Evolutionary conservation across 768 basidiomycete genomes (phyloP).

Genomic region (Fomitopsis serialis): DNA sequence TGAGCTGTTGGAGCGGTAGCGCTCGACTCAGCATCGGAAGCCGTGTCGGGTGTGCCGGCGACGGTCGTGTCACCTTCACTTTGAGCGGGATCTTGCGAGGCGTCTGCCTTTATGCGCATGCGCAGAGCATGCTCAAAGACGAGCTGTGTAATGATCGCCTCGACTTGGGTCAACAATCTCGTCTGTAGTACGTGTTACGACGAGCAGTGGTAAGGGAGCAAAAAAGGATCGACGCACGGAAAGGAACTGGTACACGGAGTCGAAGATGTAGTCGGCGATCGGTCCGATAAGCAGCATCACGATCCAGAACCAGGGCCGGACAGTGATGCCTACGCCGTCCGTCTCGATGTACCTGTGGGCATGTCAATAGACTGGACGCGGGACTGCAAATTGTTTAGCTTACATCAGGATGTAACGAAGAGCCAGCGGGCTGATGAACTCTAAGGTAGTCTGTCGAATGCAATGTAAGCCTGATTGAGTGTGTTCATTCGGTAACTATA

Average conservation of each 20-base stretch:
- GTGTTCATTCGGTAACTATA: too few species aligned
- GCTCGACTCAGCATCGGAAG: constrained; percentile 14
- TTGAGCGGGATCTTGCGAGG: constrained; percentile 11
- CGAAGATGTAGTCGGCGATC: constrained; percentile 36
- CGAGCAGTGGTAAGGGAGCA: too few species aligned
- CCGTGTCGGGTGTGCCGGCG: constrained; percentile 21
- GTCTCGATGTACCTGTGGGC: constrained; percentile 31
- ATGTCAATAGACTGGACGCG: not conserved
- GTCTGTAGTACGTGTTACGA: constrained; percentile 19
- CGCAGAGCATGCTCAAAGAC: constrained; percentile 55
- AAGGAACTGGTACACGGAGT: constrained; percentile 15
- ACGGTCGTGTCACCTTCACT: constrained; percentile 20
- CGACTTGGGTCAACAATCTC: constrained; percentile 40
- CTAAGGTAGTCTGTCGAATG: not conserved
- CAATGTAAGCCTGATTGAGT: not conserved
- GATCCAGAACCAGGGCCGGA: constrained; percentile 50
- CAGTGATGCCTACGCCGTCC: constrained; percentile 25
- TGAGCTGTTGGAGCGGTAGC: not conserved
- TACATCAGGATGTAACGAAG: not conserved
- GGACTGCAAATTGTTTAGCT: not conserved
- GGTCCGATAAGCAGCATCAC: constrained; percentile 29
- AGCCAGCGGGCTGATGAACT: not conserved
- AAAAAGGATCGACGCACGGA: not conserved
- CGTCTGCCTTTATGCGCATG: constrained; percentile 53
- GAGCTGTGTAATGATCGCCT: constrained; percentile 48